phyloP scores from a whole-genome alignment of 495 filamentous ascomycete species.

The Lophiotrema nucula region DNA sequence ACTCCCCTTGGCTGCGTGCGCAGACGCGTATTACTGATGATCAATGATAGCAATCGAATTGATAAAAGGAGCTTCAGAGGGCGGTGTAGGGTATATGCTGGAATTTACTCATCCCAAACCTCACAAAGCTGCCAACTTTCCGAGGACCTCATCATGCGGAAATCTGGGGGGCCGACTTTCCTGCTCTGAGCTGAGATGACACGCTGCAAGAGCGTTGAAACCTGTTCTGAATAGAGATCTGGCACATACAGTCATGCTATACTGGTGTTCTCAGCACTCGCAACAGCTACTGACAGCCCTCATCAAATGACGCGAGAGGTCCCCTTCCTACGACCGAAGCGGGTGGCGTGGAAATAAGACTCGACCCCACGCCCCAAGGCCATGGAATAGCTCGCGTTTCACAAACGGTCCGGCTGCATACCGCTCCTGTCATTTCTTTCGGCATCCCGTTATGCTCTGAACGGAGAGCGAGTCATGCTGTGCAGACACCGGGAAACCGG shows the following conservation, averaged over 20 bases:
- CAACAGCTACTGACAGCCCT: no score
- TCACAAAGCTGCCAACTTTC: background rate
- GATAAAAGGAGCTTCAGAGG: background rate
- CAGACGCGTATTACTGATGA: background rate
- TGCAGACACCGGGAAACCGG: constrained; percentile 11
- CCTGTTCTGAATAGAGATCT: no score
- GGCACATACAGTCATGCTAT: no score
- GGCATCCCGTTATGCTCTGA: constrained; percentile 10
- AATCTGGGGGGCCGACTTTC: no score
- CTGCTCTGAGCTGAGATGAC: no score
- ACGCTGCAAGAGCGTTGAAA: no score
- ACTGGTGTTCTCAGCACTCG: no score
- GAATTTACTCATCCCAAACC: constrained; percentile 1
- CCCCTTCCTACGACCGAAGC: no score
- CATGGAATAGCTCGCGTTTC: no score
- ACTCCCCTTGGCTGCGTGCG: background rate
- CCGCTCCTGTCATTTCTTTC: constrained; percentile 25
- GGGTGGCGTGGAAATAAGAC: constrained; percentile 13
- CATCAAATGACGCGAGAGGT: no score
- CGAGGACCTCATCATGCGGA: no score
- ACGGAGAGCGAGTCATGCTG: constrained; percentile 21
- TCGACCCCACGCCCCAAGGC: no score
- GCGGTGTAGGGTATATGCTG: constrained; percentile 14
- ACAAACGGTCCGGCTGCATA: background rate
- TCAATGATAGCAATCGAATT: background rate